Evolutionary conservation across 441 rosid species (phyloP).

Genomic region (Adansonia madagascariensis): DNA sequence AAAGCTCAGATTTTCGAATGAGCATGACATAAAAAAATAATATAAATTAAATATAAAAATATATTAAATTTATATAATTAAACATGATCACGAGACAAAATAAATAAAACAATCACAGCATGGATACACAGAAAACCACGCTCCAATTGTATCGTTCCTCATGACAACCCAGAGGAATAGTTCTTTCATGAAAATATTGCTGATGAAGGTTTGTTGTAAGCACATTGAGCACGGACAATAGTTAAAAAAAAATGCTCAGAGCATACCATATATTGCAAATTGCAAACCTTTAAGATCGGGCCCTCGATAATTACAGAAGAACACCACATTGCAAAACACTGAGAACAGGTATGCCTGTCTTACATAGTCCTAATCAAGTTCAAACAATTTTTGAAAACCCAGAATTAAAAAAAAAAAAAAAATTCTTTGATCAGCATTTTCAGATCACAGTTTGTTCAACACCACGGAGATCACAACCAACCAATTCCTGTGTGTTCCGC

Average conservation of each 20-base stretch:
- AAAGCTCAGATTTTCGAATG: too few species aligned
- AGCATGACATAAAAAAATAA: too few species aligned
- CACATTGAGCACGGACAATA: conserved; percentile 1
- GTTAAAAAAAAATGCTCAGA: not conserved
- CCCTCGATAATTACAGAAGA: not conserved
- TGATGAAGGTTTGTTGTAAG: not conserved
- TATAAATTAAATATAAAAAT: too few species aligned
- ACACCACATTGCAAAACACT: not conserved
- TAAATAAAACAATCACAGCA: too few species aligned
- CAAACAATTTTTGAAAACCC: not conserved
- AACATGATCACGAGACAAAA: too few species aligned
- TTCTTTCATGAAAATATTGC: not conserved
- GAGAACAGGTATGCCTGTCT: not conserved
- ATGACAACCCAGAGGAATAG: too few species aligned
- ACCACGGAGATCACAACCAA: not conserved
- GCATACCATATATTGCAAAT: conserved; percentile 4
- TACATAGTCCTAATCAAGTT: not conserved
- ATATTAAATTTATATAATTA: too few species aligned
- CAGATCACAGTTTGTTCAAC: not conserved
- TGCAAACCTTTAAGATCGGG: not conserved
- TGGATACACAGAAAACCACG: too few species aligned
- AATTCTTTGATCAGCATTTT: not conserved
- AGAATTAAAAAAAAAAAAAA: not conserved
- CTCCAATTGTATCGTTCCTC: too few species aligned
- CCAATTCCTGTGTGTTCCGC: not conserved